A percentile compares a stretch with the other conserved stretches of the same genome.
Evolutionary conservation across 2,329 filamentous ascomycete genomes (phyloP).

Genomic region (Biscogniauxia marginata): DNA sequence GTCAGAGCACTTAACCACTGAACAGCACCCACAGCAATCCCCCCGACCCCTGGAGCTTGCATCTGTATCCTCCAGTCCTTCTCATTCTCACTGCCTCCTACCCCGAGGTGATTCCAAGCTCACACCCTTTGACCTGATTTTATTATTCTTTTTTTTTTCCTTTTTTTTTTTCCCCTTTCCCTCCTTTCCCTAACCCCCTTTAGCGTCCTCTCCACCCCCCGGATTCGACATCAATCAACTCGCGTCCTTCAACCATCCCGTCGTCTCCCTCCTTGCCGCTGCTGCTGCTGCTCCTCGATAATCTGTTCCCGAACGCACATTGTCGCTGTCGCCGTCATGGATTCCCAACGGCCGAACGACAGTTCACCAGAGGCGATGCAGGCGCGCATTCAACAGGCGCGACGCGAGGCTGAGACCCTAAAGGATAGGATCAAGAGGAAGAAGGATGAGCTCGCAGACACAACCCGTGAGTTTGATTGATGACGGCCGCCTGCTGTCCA

Average conservation of each 20-base stretch:
- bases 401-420: slow-evolving; percentile 94
- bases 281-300: slow-evolving; percentile 6
- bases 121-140: slow-evolving; percentile 27
- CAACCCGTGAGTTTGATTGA: slow-evolving; percentile 72
- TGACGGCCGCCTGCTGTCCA: not conserved
- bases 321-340: slow-evolving; percentile 45
- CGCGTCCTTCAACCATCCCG: slow-evolving; percentile 10
- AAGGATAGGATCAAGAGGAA: slow-evolving; percentile 99
- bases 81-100: slow-evolving; percentile 24
- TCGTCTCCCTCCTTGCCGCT: not conserved
- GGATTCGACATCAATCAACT: slow-evolving; percentile 18
- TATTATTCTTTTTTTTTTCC: slow-evolving; percentile 16
- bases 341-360: slow-evolving; percentile 57
- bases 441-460: slow-evolving; percentile 99
- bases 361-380: slow-evolving; percentile 80
- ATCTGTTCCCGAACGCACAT: not conserved
- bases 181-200: slow-evolving; percentile 17
- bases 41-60: slow-evolving; percentile 28
- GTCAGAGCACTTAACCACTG: slow-evolving; percentile 6
- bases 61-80: slow-evolving; percentile 25
- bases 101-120: slow-evolving; percentile 33
- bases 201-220: slow-evolving; percentile 27
- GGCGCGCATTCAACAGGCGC: slow-evolving; percentile 85
- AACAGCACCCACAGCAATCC: slow-evolving; percentile 17
- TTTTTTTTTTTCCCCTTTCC: slow-evolving; percentile 22